Evolutionary conservation across 2,329 filamentous ascomycete genomes (phyloP).

Genomic region (Pestalotiopsis fici): DNA sequence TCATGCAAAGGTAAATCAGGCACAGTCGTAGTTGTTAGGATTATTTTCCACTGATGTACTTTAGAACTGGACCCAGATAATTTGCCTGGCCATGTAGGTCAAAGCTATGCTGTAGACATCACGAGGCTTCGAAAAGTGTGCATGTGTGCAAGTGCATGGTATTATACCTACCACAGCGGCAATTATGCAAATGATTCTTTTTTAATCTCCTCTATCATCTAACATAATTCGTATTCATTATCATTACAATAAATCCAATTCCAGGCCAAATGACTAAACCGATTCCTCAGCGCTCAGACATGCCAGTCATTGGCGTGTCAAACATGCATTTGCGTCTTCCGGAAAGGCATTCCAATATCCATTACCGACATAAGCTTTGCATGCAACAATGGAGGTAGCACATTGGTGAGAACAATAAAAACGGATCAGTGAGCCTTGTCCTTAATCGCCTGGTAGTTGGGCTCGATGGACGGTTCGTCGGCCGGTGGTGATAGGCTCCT

Average conservation of each 20-base stretch:
- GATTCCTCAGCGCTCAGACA: neutral
- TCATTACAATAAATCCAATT: neutral
- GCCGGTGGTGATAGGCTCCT: conserved; percentile 64
- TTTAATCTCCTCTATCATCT: neutral
- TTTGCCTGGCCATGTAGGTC: too few relatives aligned
- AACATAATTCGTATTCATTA: neutral
- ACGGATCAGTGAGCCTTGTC: conserved; percentile 7
- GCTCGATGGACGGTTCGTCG: conserved; percentile 21
- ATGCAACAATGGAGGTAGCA: neutral
- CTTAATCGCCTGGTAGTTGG: conserved; percentile 11
- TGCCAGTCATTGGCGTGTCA: neutral
- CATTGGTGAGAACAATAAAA: neutral
- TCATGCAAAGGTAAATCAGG: too few relatives aligned
- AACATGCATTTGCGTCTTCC: neutral
- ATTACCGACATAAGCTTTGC: neutral
- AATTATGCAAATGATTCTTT: neutral
- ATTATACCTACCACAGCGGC: neutral
- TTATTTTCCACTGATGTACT: too few relatives aligned
- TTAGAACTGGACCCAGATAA: too few relatives aligned
- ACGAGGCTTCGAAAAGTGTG: too few relatives aligned
- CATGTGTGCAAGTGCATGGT: too few relatives aligned
- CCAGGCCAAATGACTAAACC: neutral
- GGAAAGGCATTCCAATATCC: neutral
- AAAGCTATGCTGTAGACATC: too few relatives aligned
- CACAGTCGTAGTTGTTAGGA: too few relatives aligned